Base-by-base conservation (phyloP, 768 basidiomycete species). In the Boletus edulis region DNA sequence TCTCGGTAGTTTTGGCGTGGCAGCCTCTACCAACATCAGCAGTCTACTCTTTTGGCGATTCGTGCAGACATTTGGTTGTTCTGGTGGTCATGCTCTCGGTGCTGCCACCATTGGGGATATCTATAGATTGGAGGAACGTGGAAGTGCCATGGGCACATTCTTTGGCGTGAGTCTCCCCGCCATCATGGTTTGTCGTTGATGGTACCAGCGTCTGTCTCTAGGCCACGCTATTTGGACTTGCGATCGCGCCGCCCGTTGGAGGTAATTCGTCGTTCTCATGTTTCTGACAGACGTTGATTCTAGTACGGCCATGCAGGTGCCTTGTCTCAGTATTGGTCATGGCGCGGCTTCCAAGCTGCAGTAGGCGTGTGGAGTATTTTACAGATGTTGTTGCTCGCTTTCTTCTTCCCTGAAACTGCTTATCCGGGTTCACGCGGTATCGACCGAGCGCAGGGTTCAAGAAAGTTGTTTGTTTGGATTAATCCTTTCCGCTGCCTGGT, bases 81-180 rank as follows among this genome's bases (percentile, higher is more conserved):
- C 84, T 8, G 79, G 80, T 11, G 82, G 76, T 3, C 63, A 76
- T 65, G 80, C 78, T 18, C 75, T 81, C 49, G 89, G 78, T 15
- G 76, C 78, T 0, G 86, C 79, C 3, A 78, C 82, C 5, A 82
- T 87, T 24, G 83, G 82, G 0, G 86, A 88, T 61, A 84, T 89
- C 3, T 87, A 86, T 66, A 77, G 68, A 47, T 62, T 86, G 3
- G 87, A 87, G 49, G 81, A 87, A 58, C 72, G 85, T 24, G 78
- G 84, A 10, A 72, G 76, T 3, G 83, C 81, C 0, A 81, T 86
- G 74, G 85, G 84, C 0, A 67, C 82, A 2, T 85, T 82, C 64
- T 76, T 82, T 49, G 79, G 73, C 1, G 83, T 84, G 47, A 48
- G 73, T 67, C 7, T 15, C 1, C 20, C 10, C 14, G 6, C 11